A percentile compares a stretch with the other conserved stretches of the same genome.
phyloP scores from a whole-genome alignment of 805 yeast genomes.

The Kurtzmaniella fragi region DNA sequence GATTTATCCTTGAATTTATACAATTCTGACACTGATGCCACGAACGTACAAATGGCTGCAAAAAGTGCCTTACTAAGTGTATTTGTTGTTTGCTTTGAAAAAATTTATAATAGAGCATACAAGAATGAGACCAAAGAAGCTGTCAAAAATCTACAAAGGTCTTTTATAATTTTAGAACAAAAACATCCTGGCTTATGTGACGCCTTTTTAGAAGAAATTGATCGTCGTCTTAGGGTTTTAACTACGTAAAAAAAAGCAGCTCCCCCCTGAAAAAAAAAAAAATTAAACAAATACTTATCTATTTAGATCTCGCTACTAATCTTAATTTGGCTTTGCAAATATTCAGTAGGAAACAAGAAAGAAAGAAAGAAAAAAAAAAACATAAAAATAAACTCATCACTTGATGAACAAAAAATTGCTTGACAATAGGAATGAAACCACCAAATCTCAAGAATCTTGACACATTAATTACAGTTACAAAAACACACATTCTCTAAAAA shows the following conservation, averaged over 20 bases:
- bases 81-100: conserved; percentile 33
- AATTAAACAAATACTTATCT: not conserved
- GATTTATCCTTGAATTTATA: not conserved
- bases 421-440: too few species aligned
- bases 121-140: conserved; percentile 40
- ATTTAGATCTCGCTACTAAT: not conserved
- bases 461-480: too few species aligned
- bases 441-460: too few species aligned
- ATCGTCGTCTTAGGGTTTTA: conserved; percentile 5
- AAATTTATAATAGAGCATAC: conserved; percentile 45
- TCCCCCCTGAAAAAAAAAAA: not conserved
- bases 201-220: conserved; percentile 63
- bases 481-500: too few species aligned
- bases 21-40: conserved; percentile 7
- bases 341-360: too few species aligned
- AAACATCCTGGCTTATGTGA: conserved; percentile 60
- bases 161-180: conserved; percentile 42
- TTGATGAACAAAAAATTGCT: too few species aligned
- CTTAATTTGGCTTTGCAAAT: not conserved
- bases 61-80: conserved; percentile 24
- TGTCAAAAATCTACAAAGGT: conserved; percentile 39
- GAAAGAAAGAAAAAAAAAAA: too few species aligned
- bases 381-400: too few species aligned
- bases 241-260: not conserved
- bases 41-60: not conserved